Conservation (phyloP, 768 basidiomycete species). For the Suillus decipiens region DNA sequence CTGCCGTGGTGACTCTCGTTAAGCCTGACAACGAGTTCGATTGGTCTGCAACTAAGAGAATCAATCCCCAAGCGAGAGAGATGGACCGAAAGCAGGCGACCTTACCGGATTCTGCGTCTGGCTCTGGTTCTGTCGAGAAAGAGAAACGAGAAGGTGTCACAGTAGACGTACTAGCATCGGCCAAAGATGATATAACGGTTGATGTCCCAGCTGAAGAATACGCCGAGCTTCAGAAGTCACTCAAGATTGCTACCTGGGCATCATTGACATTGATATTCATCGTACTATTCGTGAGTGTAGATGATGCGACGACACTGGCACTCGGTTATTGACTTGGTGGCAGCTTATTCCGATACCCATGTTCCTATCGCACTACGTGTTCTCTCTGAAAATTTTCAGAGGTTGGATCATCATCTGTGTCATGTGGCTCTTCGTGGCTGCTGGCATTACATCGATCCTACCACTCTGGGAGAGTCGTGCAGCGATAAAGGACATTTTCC, state of each 20-base stretch:
- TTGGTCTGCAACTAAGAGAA: constrained; percentile 21
- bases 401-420: constrained; percentile 21
- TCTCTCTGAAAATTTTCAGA: constrained; percentile 19
- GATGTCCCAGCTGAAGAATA: constrained; percentile 10
- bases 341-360: constrained; percentile 22
- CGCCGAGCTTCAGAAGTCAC: constrained; percentile 14
- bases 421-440: constrained; percentile 21
- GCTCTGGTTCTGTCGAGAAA: constrained; percentile 14
- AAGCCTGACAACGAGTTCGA: constrained; percentile 22
- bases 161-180: constrained; percentile 3
- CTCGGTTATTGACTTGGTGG: background rate
- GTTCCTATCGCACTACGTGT: constrained; percentile 21
- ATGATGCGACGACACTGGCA: background rate
- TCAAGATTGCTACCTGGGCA: constrained; percentile 20
- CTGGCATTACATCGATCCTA: constrained; percentile 18
- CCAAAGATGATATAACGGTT: constrained; percentile 8
- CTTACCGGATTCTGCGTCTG: constrained; percentile 2
- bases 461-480: constrained; percentile 22
- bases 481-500: constrained; percentile 16
- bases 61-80: constrained; percentile 17
- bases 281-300: constrained; percentile 17
- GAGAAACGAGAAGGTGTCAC: constrained; percentile 13
- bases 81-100: constrained; percentile 11
- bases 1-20: constrained; percentile 18
- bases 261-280: constrained; percentile 17